Evolutionary conservation across 345 rosid genomes (phyloP).

Genomic region (Populus davidiana): DNA sequence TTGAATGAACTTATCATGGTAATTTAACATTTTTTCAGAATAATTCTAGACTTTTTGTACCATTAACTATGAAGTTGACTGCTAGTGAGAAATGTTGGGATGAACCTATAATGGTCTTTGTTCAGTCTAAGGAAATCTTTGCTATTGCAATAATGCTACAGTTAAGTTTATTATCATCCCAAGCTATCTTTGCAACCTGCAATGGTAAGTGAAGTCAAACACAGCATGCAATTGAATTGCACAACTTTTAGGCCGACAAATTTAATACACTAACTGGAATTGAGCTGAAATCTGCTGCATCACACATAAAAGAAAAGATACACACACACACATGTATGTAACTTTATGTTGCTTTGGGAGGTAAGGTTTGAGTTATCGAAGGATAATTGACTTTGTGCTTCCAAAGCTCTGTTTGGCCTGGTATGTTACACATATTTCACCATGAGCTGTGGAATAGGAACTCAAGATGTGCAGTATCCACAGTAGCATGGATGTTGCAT

Average conservation of each 20-base stretch:
- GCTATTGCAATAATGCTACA: neutral
- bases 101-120: neutral
- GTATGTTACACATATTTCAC: neutral
- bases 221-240: neutral
- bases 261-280: neutral
- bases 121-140: neutral
- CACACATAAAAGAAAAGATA: neutral
- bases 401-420: neutral
- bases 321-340: too few relatives aligned
- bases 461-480: neutral
- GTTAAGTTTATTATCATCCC: neutral
- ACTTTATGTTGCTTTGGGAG: neutral
- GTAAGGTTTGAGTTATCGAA: neutral
- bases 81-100: neutral
- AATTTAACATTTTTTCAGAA: neutral
- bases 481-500: neutral
- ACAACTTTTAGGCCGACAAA: neutral
- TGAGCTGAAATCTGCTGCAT: neutral
- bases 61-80: neutral
- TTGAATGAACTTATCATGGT: neutral
- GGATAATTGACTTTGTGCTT: neutral
- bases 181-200: neutral
- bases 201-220: slow-evolving; percentile 1
- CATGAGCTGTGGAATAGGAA: neutral
- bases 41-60: neutral